These are phyloP conservation scores for Botrytis galanthina DNA, from an alignment of 2,329 filamentous ascomycete species.

Conservation along the genomic window DNA sequence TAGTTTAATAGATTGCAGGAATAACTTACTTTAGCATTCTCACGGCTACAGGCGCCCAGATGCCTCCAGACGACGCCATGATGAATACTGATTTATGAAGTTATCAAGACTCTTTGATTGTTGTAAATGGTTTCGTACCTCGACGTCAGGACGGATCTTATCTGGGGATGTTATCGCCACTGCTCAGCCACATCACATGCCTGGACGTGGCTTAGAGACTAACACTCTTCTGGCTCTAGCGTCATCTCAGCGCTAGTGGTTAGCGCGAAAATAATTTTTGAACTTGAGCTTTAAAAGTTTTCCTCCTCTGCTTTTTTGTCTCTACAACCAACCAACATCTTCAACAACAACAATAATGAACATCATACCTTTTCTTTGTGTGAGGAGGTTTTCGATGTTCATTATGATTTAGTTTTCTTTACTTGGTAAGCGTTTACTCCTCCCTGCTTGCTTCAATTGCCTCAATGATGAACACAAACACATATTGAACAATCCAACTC, in stretches of 20 bases:
- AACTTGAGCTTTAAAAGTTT: conserved; percentile 15
- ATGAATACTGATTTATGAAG: conserved; percentile 11
- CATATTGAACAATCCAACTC: conserved; percentile 46
- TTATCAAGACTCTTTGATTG: conserved; percentile 8
- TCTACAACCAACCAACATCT: neutral
- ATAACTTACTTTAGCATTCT: conserved; percentile 36
- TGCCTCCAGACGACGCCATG: conserved; percentile 37
- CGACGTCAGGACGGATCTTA: conserved; percentile 8
- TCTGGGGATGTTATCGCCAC: conserved; percentile 17
- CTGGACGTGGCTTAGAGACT: neutral
- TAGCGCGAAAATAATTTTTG: conserved; percentile 19
- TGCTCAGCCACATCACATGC: conserved; percentile 13
- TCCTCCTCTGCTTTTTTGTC: neutral
- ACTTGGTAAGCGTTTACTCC: conserved; percentile 25
- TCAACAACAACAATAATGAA: neutral
- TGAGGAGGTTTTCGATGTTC: neutral
- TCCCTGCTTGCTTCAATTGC: conserved; percentile 23
- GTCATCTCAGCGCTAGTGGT: neutral
- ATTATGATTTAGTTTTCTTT: neutral
- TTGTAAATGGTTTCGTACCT: conserved; percentile 2
- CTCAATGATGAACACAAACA: conserved; percentile 42
- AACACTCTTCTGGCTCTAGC: neutral
- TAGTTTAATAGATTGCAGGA: neutral
- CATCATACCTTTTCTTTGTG: neutral
- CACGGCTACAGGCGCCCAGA: conserved; percentile 38